Percentiles rank a stretch among this genome's conserved stretches.
Conservation (phyloP, 2,329 filamentous ascomycete species). For the Annulohypoxylon truncatum region DNA sequence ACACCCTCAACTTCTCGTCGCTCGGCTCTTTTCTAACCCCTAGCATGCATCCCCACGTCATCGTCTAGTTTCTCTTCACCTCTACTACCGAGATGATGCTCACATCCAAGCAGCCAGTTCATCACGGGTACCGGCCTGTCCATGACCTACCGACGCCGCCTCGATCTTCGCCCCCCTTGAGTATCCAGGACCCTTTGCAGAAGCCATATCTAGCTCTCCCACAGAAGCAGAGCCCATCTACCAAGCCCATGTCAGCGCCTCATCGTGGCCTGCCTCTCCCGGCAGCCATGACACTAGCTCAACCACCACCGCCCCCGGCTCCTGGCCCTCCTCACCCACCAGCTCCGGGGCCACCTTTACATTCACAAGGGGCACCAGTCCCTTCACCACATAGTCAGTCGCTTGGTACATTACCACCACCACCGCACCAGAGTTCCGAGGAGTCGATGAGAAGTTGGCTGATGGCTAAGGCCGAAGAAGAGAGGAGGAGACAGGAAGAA, state of each 20-base stretch:
- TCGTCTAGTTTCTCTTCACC: constrained; percentile 42
- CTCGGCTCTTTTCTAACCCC: constrained; percentile 34
- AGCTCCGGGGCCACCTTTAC: constrained; percentile 46
- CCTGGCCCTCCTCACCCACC: constrained; percentile 48
- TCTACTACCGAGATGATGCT: constrained; percentile 63
- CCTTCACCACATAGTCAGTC: constrained; percentile 55
- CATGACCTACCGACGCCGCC: constrained; percentile 72
- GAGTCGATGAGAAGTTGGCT: constrained; percentile 80
- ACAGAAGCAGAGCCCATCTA: constrained; percentile 60
- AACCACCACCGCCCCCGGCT: constrained; percentile 46
- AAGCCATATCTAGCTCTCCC: constrained; percentile 55
- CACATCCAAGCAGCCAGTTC: constrained; percentile 69
- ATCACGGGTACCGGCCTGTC: constrained; percentile 69
- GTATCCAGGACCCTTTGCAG: constrained; percentile 60
- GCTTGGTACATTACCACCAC: constrained; percentile 69
- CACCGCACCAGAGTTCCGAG: constrained; percentile 74
- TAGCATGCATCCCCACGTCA: constrained; percentile 43
- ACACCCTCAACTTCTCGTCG: constrained; percentile 30
- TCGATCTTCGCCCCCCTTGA: constrained; percentile 66
- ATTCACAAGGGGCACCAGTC: constrained; percentile 49
- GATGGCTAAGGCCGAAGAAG: constrained; percentile 77
- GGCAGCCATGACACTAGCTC: constrained; percentile 71
- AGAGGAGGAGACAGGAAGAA: constrained; percentile 78
- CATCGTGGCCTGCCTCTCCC: constrained; percentile 77
- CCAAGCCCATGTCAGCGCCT: constrained; percentile 74